phyloP scores from a whole-genome alignment of 2,329 filamentous ascomycete genomes.

The Ophioceras dolichostomum region DNA sequence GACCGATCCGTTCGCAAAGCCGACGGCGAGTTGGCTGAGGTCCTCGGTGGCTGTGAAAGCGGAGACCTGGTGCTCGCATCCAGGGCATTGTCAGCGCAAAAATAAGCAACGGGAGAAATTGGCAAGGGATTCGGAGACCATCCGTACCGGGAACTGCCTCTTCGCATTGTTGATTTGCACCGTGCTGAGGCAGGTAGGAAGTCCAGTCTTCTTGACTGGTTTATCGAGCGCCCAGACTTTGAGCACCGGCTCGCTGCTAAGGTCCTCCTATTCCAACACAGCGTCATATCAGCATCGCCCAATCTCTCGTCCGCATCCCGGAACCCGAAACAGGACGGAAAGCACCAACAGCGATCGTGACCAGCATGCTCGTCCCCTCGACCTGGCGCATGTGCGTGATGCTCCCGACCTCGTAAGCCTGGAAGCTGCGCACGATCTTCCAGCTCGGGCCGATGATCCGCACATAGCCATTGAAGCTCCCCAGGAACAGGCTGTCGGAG shows the following conservation, averaged over 20 bases:
- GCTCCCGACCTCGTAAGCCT: slow-evolving; percentile 66
- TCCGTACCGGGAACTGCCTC: slow-evolving; percentile 72
- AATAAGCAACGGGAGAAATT: too few species aligned
- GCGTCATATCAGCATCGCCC: slow-evolving; percentile 14
- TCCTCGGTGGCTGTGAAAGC: slow-evolving; percentile 82
- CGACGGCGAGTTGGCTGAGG: slow-evolving; percentile 83
- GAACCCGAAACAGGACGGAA: too few species aligned
- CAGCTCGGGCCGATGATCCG: slow-evolving; percentile 80
- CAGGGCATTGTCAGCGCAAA: slow-evolving; percentile 1
- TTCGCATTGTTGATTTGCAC: slow-evolving; percentile 78
- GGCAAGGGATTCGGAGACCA: slow-evolving; percentile 15
- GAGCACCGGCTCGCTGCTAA: slow-evolving; percentile 74
- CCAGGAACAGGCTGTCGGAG: slow-evolving; percentile 80
- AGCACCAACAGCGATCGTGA: slow-evolving; percentile 53
- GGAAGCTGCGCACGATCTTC: slow-evolving; percentile 78
- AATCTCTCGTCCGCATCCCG: not conserved
- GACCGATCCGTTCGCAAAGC: slow-evolving; percentile 90
- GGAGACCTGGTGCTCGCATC: slow-evolving; percentile 46
- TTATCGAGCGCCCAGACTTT: slow-evolving; percentile 98
- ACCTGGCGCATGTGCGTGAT: slow-evolving; percentile 91
- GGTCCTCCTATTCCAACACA: slow-evolving; percentile 67
- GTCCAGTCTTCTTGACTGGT: slow-evolving; percentile 82
- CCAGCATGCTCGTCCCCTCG: slow-evolving; percentile 71
- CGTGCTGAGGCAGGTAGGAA: slow-evolving; percentile 78
- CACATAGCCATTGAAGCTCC: slow-evolving; percentile 72